phyloP scores from a whole-genome alignment of 169 alveolate species.

The Cyclospora cayetanensis region DNA sequence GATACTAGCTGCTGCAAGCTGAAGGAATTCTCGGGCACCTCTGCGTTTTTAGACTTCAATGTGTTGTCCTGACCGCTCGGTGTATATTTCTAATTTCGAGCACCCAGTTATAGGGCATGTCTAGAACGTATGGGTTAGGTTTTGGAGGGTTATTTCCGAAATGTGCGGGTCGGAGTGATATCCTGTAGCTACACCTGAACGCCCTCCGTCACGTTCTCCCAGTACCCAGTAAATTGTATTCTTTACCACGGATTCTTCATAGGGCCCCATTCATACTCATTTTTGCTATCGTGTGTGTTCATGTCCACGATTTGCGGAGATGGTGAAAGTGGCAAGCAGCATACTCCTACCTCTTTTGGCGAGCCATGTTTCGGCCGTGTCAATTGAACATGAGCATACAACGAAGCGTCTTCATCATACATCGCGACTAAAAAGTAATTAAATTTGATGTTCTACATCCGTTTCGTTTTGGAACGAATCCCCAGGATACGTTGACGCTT shows the following conservation, averaged over 20 bases:
- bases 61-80: too few relatives aligned
- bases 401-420: conserved; percentile 58
- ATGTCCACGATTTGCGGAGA: not conserved
- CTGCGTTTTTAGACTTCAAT: too few relatives aligned
- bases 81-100: too few relatives aligned
- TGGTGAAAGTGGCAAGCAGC: conserved; percentile 58
- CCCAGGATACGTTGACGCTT: conserved; percentile 57
- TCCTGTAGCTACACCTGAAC: conserved; percentile 21
- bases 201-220: not conserved
- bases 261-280: conserved; percentile 46
- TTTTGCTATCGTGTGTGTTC: conserved; percentile 13
- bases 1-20: too few relatives aligned
- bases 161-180: too few relatives aligned
- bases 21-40: too few relatives aligned
- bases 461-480: not conserved
- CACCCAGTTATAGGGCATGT: too few relatives aligned
- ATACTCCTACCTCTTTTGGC: conserved; percentile 61
- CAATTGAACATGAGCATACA: conserved; percentile 62
- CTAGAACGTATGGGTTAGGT: too few relatives aligned
- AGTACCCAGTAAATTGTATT: conserved; percentile 6
- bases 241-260: conserved; percentile 30
- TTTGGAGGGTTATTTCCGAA: too few relatives aligned
- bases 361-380: conserved; percentile 66
- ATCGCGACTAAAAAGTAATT: conserved; percentile 48
- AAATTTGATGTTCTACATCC: too few relatives aligned